Percentiles rank a stretch among this genome's conserved stretches.
phyloP scores from a whole-genome alignment of 2,329 filamentous ascomycete genomes.

The Curvularia hawaiiensis region DNA sequence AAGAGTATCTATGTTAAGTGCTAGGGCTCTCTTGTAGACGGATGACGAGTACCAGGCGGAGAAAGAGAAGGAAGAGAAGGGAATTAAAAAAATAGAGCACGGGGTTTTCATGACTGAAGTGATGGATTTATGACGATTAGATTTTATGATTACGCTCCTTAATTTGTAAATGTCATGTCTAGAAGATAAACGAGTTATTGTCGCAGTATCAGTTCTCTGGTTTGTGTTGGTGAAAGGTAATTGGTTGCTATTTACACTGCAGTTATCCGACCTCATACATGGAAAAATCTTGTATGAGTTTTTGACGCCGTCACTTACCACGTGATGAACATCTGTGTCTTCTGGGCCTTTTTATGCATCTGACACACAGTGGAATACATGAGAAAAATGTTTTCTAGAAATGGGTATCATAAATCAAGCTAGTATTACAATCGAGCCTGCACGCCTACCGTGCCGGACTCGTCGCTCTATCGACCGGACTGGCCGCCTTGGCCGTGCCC shows the following conservation, averaged over 20 bases:
- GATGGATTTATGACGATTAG: not conserved
- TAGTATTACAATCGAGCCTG: not conserved
- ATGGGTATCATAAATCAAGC: not conserved
- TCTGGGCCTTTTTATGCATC: too few species aligned
- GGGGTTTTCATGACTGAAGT: not conserved
- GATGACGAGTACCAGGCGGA: not conserved
- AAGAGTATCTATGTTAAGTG: not conserved
- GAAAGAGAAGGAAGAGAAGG: not conserved
- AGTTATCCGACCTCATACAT: not conserved
- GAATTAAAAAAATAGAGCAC: not conserved
- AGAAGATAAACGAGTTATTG: not conserved
- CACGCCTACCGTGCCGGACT: slow-evolving; percentile 4
- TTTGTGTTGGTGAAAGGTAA: not conserved
- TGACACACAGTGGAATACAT: not conserved
- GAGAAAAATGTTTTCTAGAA: not conserved
- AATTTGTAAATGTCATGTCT: not conserved
- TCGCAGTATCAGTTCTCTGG: not conserved
- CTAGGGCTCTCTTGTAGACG: not conserved
- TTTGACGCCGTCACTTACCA: too few species aligned
- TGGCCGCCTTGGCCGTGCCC: slow-evolving; percentile 37
- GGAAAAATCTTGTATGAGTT: too few species aligned
- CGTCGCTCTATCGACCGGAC: slow-evolving; percentile 15
- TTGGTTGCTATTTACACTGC: not conserved
- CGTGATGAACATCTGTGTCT: too few species aligned
- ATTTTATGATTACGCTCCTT: not conserved